phyloP scores from a whole-genome alignment of 306 rosid species.

The Pyrus communis region DNA sequence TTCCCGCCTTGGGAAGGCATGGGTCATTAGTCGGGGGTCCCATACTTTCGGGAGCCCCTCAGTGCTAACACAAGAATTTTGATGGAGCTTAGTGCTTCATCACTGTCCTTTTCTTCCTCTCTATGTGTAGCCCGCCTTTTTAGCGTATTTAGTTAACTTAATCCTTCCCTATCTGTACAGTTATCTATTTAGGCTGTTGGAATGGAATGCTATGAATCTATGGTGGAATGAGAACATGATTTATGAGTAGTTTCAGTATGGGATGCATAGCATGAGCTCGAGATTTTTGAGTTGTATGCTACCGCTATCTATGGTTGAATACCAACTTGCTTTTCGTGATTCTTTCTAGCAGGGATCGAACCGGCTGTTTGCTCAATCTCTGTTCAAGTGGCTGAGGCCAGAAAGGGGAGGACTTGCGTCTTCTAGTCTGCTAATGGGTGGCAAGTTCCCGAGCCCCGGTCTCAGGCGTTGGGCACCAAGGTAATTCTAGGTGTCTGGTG shows the following conservation, averaged over 20 bases:
- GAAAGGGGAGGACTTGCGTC: not conserved
- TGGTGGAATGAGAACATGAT: not conserved
- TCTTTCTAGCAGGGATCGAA: not conserved
- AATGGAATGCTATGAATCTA: not conserved
- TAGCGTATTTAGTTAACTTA: not conserved
- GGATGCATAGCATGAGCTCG: not conserved
- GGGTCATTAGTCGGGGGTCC: conserved; percentile 45
- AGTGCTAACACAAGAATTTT: conserved; percentile 23
- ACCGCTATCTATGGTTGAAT: not conserved
- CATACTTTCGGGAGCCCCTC: conserved; percentile 66
- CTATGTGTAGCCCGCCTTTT: not conserved
- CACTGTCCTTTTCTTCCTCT: not conserved
- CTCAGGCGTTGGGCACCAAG: too few species aligned
- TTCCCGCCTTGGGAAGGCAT: conserved; percentile 57
- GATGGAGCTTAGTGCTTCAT: not conserved
- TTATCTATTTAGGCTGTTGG: not conserved
- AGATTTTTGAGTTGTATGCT: not conserved
- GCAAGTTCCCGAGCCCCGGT: too few species aligned
- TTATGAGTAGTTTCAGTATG: not conserved
- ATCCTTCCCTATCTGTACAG: not conserved
- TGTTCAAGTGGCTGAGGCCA: not conserved
- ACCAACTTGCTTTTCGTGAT: not conserved
- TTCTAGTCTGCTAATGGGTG: too few species aligned
- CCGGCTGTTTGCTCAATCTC: not conserved
- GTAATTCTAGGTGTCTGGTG: too few species aligned